phyloP scores from a whole-genome alignment of 805 yeast genomes.

The Kazachstania kunashirensis region DNA sequence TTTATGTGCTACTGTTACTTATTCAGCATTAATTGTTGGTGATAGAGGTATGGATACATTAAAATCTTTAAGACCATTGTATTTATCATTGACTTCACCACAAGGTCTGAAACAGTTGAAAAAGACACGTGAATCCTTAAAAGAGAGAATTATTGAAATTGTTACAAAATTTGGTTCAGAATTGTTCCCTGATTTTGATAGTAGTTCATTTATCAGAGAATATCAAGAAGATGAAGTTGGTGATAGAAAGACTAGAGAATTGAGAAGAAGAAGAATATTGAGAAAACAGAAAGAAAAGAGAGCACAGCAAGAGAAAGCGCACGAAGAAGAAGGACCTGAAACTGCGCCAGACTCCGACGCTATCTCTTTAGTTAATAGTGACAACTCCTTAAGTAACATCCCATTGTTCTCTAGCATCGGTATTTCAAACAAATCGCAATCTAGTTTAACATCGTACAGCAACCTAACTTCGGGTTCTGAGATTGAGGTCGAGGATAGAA shows the following conservation, averaged over 20 bases:
- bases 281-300: slow-evolving; percentile 18
- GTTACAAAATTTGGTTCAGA: slow-evolving; percentile 79
- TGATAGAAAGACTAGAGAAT: slow-evolving; percentile 30
- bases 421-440: slow-evolving; percentile 12
- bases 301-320: slow-evolving; percentile 5
- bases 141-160: slow-evolving; percentile 63
- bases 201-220: slow-evolving; percentile 22
- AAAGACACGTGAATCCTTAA: slow-evolving; percentile 48
- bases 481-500: no score
- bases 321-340: slow-evolving; percentile 3
- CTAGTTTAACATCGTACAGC: slow-evolving; percentile 23
- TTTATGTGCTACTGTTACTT: slow-evolving; percentile 65
- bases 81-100: slow-evolving; percentile 52
- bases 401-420: slow-evolving; percentile 37
- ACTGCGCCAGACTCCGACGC: slow-evolving; percentile 41
- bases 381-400: slow-evolving; percentile 31
- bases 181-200: slow-evolving; percentile 76
- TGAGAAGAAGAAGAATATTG: slow-evolving; percentile 31
- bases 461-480: slow-evolving; percentile 20
- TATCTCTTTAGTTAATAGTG: slow-evolving; percentile 29
- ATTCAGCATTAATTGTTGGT: slow-evolving; percentile 84
- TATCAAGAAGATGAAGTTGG: slow-evolving; percentile 15
- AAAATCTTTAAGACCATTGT: slow-evolving; percentile 75
- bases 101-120: slow-evolving; percentile 50
- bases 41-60: slow-evolving; percentile 87